Conservation (phyloP, 2,329 filamentous ascomycete species). For the Colletotrichum nymphaeae region DNA sequence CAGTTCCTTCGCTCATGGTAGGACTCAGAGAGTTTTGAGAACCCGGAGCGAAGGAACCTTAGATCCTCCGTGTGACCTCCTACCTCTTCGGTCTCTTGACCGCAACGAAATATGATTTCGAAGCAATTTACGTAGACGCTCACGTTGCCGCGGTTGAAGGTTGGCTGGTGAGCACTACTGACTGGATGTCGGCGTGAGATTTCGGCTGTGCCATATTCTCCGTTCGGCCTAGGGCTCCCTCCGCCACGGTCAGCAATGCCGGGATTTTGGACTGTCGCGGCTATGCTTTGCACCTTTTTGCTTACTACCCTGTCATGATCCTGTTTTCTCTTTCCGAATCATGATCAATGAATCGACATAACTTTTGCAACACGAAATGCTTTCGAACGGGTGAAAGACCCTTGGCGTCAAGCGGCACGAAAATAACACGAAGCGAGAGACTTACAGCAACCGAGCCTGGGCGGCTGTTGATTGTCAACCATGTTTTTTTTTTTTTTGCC, state of each 20-base stretch:
- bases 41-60: not conserved
- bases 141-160: not conserved
- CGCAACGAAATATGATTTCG: not conserved
- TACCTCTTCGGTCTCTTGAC: not conserved
- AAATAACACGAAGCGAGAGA: not conserved
- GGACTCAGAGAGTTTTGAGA: not conserved
- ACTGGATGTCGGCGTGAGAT: not conserved
- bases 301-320: not conserved
- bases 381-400: not conserved
- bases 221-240: not conserved
- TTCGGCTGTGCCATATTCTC: not conserved
- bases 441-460: not conserved
- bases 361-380: not conserved
- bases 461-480: not conserved
- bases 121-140: not conserved
- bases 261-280: not conserved
- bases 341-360: not conserved
- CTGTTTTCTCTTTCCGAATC: not conserved
- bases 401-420: not conserved
- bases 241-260: not conserved
- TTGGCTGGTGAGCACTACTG: not conserved
- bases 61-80: not conserved
- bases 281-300: not conserved
- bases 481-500: not conserved
- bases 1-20: not conserved